Percentiles rank a stretch among this genome's conserved stretches.
phyloP scores from a whole-genome alignment of 441 rosid species.

The Eugenia klotzschiana region DNA sequence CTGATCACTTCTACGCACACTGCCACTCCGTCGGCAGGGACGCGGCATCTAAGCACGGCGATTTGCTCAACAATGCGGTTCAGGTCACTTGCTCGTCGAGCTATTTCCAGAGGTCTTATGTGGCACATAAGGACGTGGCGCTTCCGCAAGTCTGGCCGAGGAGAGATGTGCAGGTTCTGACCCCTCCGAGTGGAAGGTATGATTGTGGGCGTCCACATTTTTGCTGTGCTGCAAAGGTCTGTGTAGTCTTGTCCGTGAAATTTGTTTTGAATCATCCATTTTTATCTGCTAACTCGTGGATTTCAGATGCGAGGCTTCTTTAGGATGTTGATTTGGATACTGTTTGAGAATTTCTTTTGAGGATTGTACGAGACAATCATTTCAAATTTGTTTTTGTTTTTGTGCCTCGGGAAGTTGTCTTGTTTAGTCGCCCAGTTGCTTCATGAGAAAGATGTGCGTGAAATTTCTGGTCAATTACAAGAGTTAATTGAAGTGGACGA shows the following conservation, averaged over 20 bases:
- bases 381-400: background rate
- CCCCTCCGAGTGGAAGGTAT: slow-evolving; percentile 22
- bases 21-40: slow-evolving; percentile 28
- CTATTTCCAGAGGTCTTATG: slow-evolving; percentile 25
- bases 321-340: background rate
- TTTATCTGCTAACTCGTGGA: background rate
- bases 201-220: background rate
- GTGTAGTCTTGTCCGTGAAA: background rate
- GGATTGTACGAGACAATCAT: background rate
- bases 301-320: background rate
- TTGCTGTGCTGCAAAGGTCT: background rate
- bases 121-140: slow-evolving; percentile 25
- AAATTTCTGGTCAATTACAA: background rate
- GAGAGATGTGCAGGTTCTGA: slow-evolving; percentile 3
- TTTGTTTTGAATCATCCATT: background rate
- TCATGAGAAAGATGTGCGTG: background rate
- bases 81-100: slow-evolving; percentile 32
- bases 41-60: slow-evolving; percentile 15
- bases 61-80: slow-evolving; percentile 21
- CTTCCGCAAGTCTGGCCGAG: slow-evolving; percentile 35
- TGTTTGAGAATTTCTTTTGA: background rate
- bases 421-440: background rate
- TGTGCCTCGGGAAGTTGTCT: background rate
- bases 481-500: background rate
- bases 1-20: slow-evolving; percentile 28